phyloP scores from a whole-genome alignment of 1,284 basidiomycete species.

The Cryptococcus neoformans region DNA sequence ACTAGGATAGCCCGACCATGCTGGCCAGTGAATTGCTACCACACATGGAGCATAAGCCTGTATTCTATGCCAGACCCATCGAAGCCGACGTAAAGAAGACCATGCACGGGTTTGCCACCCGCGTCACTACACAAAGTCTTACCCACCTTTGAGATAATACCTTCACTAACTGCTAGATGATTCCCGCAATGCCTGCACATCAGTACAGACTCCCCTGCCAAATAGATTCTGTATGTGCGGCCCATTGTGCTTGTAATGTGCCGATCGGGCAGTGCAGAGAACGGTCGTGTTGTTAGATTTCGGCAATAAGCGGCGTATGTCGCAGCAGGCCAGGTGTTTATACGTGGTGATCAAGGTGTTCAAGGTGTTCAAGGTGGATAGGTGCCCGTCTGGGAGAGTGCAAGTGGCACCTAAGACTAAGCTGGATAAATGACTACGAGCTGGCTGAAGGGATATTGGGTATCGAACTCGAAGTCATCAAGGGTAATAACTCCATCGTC shows the following conservation, averaged over 20 bases:
- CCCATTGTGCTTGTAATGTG: constrained; percentile 27
- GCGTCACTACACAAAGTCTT: neutral
- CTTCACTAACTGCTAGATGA: constrained; percentile 88
- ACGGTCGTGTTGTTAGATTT: no score
- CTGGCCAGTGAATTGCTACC: constrained; percentile 86
- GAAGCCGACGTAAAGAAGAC: neutral
- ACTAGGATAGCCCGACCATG: constrained; percentile 94
- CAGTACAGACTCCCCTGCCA: constrained; percentile 82
- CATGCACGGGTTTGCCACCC: constrained; percentile 7
- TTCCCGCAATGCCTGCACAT: constrained; percentile 84
- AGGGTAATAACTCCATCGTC: no score
- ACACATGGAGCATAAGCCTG: neutral
- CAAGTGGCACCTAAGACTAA: no score
- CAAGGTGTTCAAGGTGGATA: no score
- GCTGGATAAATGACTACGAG: no score
- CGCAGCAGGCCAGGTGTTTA: neutral
- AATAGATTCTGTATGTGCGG: constrained; percentile 64
- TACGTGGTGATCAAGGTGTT: no score
- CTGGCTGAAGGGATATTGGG: no score
- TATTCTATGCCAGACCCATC: neutral
- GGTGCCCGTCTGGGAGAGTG: no score
- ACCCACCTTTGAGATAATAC: constrained; percentile 83
- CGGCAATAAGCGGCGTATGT: no score
- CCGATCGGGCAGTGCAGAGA: no score
- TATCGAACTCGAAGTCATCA: no score